phyloP scores from a whole-genome alignment of 1,284 basidiomycete genomes.

The Ustilago crameri region DNA sequence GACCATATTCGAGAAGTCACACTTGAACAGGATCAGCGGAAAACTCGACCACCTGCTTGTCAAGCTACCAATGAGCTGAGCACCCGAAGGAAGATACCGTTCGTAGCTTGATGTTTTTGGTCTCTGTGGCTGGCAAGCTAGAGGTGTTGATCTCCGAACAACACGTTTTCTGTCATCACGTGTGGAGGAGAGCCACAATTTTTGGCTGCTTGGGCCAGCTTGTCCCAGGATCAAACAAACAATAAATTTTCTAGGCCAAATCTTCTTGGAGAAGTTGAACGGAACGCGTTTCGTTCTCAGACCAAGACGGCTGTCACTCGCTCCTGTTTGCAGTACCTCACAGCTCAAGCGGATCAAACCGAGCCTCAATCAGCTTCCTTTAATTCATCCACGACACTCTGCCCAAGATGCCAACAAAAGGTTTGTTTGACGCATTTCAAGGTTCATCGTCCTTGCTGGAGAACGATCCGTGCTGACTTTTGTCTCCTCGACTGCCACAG shows the following conservation, averaged over 20 bases:
- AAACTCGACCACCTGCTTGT: too few species aligned
- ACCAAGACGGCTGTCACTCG: background rate
- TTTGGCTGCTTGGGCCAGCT: conserved; percentile 12
- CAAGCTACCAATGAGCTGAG: too few species aligned
- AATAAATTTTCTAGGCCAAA: background rate
- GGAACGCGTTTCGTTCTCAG: conserved; percentile 23
- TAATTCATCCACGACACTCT: too few species aligned
- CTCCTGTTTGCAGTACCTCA: background rate
- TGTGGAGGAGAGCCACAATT: conserved; percentile 24
- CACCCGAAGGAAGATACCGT: too few species aligned
- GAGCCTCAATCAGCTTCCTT: too few species aligned
- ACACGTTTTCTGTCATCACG: conserved; percentile 32
- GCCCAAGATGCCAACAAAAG: background rate
- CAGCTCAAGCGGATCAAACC: background rate
- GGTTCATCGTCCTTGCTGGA: conserved; percentile 6
- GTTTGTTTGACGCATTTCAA: background rate
- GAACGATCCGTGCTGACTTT: conserved; percentile 12
- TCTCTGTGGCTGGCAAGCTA: background rate
- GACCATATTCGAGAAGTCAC: too few species aligned
- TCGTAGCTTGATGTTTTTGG: too few species aligned
- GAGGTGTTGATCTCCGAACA: background rate
- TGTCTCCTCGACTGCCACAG: conserved; percentile 2
- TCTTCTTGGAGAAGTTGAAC: conserved; percentile 28
- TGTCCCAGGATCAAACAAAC: conserved; percentile 19
- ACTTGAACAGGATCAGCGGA: too few species aligned